A percentile compares a stretch with the other conserved stretches of the same genome.
Evolutionary conservation across 768 basidiomycete genomes (phyloP).

Genomic region (Cystofilobasidium bisporidii): DNA sequence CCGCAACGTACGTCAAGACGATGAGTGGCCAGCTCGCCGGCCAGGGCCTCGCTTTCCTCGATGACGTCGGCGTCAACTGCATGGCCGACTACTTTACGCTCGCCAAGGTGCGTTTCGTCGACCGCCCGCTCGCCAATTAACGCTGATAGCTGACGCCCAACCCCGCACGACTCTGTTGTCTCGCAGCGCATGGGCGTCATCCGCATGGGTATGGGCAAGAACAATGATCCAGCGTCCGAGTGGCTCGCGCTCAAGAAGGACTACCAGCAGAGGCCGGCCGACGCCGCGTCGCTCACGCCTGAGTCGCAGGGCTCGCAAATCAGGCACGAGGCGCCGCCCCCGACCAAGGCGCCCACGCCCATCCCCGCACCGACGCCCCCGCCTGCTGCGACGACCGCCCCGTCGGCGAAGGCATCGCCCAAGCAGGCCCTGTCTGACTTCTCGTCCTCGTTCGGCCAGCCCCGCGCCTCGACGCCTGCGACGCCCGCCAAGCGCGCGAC

Average conservation of each 20-base stretch:
- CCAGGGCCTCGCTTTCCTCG: background rate
- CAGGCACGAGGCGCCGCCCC: too few species aligned
- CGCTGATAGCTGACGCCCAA: background rate
- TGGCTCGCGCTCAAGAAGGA: constrained; percentile 18
- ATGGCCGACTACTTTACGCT: constrained; percentile 11
- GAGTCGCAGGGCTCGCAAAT: background rate
- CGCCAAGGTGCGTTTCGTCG: constrained; percentile 1
- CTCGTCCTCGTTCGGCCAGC: background rate
- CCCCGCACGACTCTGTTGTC: background rate
- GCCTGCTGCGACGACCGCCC: background rate
- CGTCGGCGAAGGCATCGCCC: background rate
- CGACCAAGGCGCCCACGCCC: background rate
- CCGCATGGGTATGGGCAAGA: constrained; percentile 6
- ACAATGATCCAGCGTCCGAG: background rate
- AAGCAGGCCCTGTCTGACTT: background rate
- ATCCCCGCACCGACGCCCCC: background rate
- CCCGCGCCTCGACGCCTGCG: background rate
- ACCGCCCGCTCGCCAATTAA: too few species aligned
- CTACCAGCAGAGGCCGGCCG: background rate
- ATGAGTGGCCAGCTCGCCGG: background rate
- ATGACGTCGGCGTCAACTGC: constrained; percentile 3
- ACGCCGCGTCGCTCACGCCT: background rate
- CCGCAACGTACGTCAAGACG: background rate
- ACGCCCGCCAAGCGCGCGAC: background rate
- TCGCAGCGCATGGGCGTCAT: constrained; percentile 20